Evolutionary conservation across 1,284 basidiomycete genomes (phyloP).

Genomic region (Trametes pubescens): DNA sequence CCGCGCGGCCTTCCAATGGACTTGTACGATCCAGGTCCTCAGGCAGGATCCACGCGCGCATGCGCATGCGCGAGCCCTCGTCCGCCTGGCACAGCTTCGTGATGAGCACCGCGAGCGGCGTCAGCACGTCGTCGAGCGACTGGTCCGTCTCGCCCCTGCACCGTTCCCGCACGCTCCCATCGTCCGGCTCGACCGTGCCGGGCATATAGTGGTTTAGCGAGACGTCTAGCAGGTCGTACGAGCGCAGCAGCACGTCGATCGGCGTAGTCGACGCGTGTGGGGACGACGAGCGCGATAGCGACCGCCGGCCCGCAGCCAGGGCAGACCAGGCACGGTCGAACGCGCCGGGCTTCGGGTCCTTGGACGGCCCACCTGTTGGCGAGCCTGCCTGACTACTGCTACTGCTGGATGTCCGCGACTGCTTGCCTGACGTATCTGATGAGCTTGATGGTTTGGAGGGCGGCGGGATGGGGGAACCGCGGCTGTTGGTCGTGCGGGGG

Average conservation of each 20-base stretch:
- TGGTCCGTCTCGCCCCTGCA: slow-evolving; percentile 58
- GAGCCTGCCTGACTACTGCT: slow-evolving; percentile 48
- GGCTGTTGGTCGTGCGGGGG: slow-evolving; percentile 41
- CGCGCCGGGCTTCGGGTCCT: slow-evolving; percentile 55
- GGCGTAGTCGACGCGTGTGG: slow-evolving; percentile 38
- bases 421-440: slow-evolving; percentile 36
- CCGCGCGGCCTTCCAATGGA: slow-evolving; percentile 74
- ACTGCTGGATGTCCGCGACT: slow-evolving; percentile 36
- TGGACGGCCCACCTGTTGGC: slow-evolving; percentile 44
- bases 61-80: slow-evolving; percentile 58
- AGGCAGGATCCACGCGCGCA: slow-evolving; percentile 77
- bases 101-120: slow-evolving; percentile 79
- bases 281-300: slow-evolving; percentile 48
- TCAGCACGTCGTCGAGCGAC: slow-evolving; percentile 77
- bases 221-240: slow-evolving; percentile 70
- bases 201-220: slow-evolving; percentile 74
- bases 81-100: slow-evolving; percentile 73
- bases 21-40: slow-evolving; percentile 79
- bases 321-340: slow-evolving; percentile 71
- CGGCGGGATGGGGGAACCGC: slow-evolving; percentile 40
- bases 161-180: slow-evolving; percentile 60
- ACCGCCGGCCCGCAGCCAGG: slow-evolving; percentile 62
- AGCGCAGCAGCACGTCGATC: slow-evolving; percentile 65
- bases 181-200: slow-evolving; percentile 68
- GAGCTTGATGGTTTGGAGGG: slow-evolving; percentile 30